phyloP scores from a whole-genome alignment of 371 early-diverging fungal species.

The Haplosporangium sp. region DNA sequence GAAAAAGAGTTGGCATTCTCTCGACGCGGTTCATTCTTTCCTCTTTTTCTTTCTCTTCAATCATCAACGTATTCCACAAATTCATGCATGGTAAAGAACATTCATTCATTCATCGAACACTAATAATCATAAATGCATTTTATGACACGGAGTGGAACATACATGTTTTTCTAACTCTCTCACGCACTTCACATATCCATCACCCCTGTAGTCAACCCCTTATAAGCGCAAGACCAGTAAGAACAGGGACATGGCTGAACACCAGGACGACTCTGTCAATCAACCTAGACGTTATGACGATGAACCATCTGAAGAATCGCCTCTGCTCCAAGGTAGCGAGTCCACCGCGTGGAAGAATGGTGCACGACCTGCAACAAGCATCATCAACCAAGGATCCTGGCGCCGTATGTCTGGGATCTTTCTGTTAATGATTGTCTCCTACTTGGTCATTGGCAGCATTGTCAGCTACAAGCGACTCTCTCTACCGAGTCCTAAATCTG shows the following conservation, averaged over 20 bases:
- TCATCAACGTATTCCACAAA: background rate
- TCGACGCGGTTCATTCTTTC: background rate
- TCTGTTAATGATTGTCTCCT: slow-evolving; percentile 44
- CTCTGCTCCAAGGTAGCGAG: slow-evolving; percentile 20
- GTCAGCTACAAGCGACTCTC: slow-evolving; percentile 50
- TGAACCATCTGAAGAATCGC: slow-evolving; percentile 25
- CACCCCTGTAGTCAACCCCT: slow-evolving; percentile 22
- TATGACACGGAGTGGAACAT: background rate
- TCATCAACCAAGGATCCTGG: slow-evolving; percentile 52
- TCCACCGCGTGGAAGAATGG: background rate
- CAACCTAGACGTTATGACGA: slow-evolving; percentile 8
- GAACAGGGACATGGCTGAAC: slow-evolving; percentile 29
- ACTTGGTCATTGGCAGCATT: slow-evolving; percentile 41
- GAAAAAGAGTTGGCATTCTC: background rate
- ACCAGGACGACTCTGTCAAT: slow-evolving; percentile 7
- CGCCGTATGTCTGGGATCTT: slow-evolving; percentile 53
- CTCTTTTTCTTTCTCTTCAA: background rate
- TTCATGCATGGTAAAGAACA: slow-evolving; percentile 22
- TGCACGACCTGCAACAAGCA: slow-evolving; percentile 9
- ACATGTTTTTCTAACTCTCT: background rate
- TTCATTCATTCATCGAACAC: background rate
- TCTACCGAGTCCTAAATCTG: slow-evolving; percentile 61
- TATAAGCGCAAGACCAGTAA: slow-evolving; percentile 28
- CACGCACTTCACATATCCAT: background rate
- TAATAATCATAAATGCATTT: too few relatives aligned